Percentiles rank a stretch among this genome's conserved stretches.
Conservation (phyloP, 192 early-diverging fungal genomes). For the Backusella macrospora region DNA sequence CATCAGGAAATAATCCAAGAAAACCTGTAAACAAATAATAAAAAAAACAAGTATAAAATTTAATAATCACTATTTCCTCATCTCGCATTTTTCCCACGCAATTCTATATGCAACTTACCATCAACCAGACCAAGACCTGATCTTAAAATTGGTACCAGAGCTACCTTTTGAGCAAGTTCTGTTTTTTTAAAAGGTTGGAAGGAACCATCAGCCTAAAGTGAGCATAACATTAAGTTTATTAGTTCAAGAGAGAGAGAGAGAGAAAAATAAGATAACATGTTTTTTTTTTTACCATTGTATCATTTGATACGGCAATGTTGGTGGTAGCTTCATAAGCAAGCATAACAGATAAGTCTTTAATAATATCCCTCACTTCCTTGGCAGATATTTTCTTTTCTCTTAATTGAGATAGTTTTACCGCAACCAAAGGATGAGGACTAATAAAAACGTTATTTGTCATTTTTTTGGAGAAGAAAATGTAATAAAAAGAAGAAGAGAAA, state of each 20-base stretch:
- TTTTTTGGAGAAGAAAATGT: slow-evolving; percentile 2
- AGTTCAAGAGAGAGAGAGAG: too few species aligned
- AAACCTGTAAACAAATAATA: slow-evolving; percentile 50
- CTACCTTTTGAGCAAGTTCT: slow-evolving; percentile 45
- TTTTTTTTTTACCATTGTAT: slow-evolving; percentile 28
- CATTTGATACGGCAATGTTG: slow-evolving; percentile 40
- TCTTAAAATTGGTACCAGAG: slow-evolving; percentile 67
- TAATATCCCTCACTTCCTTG: slow-evolving; percentile 55
- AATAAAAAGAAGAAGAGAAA: slow-evolving; percentile 13
- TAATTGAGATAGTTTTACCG: slow-evolving; percentile 61
- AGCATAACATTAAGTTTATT: too few species aligned
- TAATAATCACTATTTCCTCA: background rate
- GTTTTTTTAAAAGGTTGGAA: slow-evolving; percentile 46
- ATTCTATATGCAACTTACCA: slow-evolving; percentile 35
- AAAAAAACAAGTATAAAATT: background rate
- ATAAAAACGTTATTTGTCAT: slow-evolving; percentile 34
- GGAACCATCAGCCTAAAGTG: slow-evolving; percentile 53
- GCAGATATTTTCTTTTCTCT: slow-evolving; percentile 49
- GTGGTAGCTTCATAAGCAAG: slow-evolving; percentile 67
- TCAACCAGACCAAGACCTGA: slow-evolving; percentile 63
- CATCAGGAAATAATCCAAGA: slow-evolving; percentile 66
- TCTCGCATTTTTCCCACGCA: background rate
- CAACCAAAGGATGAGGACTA: slow-evolving; percentile 60
- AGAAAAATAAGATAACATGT: background rate
- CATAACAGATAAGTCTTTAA: slow-evolving; percentile 54